phyloP scores from a whole-genome alignment of 768 basidiomycete genomes.

The Pleurotus citrinopileatus region DNA sequence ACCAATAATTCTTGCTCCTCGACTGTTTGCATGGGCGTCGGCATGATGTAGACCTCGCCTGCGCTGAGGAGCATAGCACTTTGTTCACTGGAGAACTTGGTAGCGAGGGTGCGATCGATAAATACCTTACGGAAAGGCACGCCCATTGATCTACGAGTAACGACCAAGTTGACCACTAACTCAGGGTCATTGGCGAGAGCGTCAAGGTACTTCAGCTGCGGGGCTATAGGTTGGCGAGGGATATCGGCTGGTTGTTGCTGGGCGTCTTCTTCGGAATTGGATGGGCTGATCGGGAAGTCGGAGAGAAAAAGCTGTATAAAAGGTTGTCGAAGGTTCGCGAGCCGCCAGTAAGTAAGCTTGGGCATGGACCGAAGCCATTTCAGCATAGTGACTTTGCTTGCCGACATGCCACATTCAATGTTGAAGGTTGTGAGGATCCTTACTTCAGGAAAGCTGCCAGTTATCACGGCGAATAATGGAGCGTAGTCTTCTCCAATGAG shows the following conservation, averaged over 20 bases:
- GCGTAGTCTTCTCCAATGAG: conserved; percentile 50
- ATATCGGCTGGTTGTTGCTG: neutral
- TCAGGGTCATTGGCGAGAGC: conserved; percentile 33
- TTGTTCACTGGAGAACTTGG: conserved; percentile 20
- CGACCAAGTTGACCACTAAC: conserved; percentile 33
- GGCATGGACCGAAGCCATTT: conserved; percentile 62
- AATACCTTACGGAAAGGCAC: conserved; percentile 52
- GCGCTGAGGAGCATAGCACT: conserved; percentile 26
- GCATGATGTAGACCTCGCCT: conserved; percentile 26
- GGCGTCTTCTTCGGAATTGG: too few relatives aligned
- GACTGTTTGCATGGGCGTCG: conserved; percentile 36
- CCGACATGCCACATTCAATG: conserved; percentile 31
- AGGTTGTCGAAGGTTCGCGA: conserved; percentile 38
- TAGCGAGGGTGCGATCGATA: conserved; percentile 27
- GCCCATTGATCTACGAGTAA: conserved; percentile 32
- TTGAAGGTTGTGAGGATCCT: conserved; percentile 51
- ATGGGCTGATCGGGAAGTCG: conserved; percentile 20
- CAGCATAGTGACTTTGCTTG: conserved; percentile 30
- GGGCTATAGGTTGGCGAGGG: conserved; percentile 32
- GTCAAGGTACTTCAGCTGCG: conserved; percentile 44
- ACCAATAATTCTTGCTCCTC: conserved; percentile 40
- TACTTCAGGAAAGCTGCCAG: conserved; percentile 48
- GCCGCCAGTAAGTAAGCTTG: conserved; percentile 43
- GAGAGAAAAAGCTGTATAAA: conserved; percentile 47
- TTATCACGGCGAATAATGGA: conserved; percentile 43